Evolutionary conservation across 2,329 filamentous ascomycete genomes (phyloP).

Genomic region (Colletotrichum tanaceti): DNA sequence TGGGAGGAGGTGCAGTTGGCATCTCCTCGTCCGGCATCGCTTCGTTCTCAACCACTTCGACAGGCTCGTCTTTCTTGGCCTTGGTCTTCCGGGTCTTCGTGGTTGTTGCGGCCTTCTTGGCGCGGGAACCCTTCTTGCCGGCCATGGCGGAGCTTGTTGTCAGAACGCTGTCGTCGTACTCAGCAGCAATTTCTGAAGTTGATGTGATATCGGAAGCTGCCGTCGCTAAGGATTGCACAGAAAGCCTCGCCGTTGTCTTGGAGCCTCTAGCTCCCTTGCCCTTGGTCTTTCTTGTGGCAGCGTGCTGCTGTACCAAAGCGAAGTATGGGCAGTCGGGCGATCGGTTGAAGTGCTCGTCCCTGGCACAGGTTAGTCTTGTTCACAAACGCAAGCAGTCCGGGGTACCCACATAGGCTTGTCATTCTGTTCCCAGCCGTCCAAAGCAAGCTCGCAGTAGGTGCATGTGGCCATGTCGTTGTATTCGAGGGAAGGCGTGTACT

Average conservation of each 20-base stretch:
- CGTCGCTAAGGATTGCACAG: conserved; percentile 67
- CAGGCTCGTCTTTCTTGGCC: conserved; percentile 64
- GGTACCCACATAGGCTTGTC: conserved; percentile 84
- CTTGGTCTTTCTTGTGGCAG: conserved; percentile 66
- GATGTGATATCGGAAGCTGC: conserved; percentile 62
- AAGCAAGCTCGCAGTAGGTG: conserved; percentile 86
- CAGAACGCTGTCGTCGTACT: conserved; percentile 69
- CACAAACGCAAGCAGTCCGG: not conserved
- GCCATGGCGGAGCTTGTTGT: conserved; percentile 70
- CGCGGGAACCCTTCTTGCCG: conserved; percentile 61
- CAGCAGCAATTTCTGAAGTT: conserved; percentile 59
- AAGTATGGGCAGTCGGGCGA: conserved; percentile 88
- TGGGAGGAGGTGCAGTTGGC: conserved; percentile 51
- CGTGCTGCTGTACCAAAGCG: conserved; percentile 69
- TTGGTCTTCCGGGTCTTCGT: conserved; percentile 65
- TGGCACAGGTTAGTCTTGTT: conserved; percentile 49
- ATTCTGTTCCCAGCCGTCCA: conserved; percentile 94
- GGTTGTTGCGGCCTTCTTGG: conserved; percentile 65
- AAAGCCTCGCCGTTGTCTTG: conserved; percentile 73
- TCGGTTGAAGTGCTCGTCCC: conserved; percentile 86
- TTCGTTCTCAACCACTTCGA: conserved; percentile 54
- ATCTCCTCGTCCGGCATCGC: conserved; percentile 49
- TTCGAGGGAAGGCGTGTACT: conserved; percentile 85
- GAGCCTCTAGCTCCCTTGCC: conserved; percentile 70
- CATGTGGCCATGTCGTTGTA: conserved; percentile 92